Evolutionary conservation across 1,139 yeast genomes (phyloP).

Genomic region (Scheffersomyces titani): DNA sequence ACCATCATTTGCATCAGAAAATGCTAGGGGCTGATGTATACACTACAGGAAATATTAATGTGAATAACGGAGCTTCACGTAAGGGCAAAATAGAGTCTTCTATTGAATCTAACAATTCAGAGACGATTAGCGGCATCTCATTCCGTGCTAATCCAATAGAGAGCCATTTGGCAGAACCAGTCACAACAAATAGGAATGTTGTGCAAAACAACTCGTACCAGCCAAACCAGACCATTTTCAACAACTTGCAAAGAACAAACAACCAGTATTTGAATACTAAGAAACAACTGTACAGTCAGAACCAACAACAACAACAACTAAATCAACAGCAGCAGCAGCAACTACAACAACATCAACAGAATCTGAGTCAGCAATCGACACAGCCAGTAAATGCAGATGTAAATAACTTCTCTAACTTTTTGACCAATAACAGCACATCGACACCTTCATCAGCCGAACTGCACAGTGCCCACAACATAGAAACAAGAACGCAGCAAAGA

Average conservation of each 20-base stretch:
- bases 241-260: slow-evolving; percentile 43
- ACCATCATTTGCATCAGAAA: slow-evolving; percentile 11
- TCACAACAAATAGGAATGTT: slow-evolving; percentile 35
- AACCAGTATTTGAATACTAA: slow-evolving; percentile 32
- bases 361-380: not conserved
- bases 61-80: not conserved
- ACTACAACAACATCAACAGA: not conserved
- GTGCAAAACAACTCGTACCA: slow-evolving; percentile 42
- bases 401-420: slow-evolving; percentile 35
- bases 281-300: slow-evolving; percentile 16
- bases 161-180: slow-evolving; percentile 31
- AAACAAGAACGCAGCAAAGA: slow-evolving; percentile 78
- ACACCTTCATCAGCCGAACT: not conserved
- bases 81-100: slow-evolving; percentile 12
- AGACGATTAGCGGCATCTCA: slow-evolving; percentile 35
- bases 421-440: slow-evolving; percentile 16
- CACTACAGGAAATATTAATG: slow-evolving; percentile 2
- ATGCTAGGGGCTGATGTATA: slow-evolving; percentile 10
- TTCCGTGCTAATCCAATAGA: slow-evolving; percentile 38
- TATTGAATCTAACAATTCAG: slow-evolving; percentile 18
- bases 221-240: slow-evolving; percentile 47
- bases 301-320: slow-evolving; percentile 10
- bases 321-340: slow-evolving; percentile 9
- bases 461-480: slow-evolving; percentile 22
- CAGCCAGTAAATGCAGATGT: slow-evolving; percentile 14